Conservation (phyloP, 2,329 filamentous ascomycete species). For the Alternaria incomplexa region DNA sequence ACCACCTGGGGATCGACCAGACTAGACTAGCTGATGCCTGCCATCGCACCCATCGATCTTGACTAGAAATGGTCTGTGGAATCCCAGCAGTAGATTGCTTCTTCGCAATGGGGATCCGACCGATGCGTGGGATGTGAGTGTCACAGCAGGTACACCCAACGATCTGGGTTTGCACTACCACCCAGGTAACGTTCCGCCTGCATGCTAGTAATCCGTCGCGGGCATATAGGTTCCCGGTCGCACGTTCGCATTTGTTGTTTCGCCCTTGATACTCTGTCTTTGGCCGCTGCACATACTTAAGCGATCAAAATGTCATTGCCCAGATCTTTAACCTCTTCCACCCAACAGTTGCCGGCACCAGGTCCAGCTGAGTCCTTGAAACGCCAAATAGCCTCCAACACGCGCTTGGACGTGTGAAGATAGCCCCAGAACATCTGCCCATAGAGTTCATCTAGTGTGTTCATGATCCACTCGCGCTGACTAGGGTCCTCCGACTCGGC, state of each 20-base stretch:
- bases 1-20: not conserved
- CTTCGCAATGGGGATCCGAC: not conserved
- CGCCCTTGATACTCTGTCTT: not conserved
- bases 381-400: slow-evolving; percentile 45
- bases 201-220: not conserved
- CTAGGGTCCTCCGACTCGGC: slow-evolving; percentile 59
- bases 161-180: not conserved
- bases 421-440: slow-evolving; percentile 48
- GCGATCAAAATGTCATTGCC: slow-evolving; percentile 44
- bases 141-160: not conserved
- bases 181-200: not conserved
- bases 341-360: slow-evolving; percentile 40
- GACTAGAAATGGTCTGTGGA: not conserved
- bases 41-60: not conserved
- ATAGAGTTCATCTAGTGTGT: slow-evolving; percentile 49
- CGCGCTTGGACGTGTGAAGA: slow-evolving; percentile 42
- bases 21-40: not conserved
- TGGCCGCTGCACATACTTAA: slow-evolving; percentile 13
- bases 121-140: not conserved
- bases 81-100: not conserved
- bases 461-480: slow-evolving; percentile 60
- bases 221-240: not conserved
- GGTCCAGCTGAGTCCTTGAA: slow-evolving; percentile 32
- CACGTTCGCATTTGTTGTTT: not conserved
- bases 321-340: slow-evolving; percentile 41